A percentile compares a stretch with the other conserved stretches of the same genome.
These are phyloP conservation scores for Trapa incisa DNA, from an alignment of 345 rosid species.

Conservation along the genomic window DNA sequence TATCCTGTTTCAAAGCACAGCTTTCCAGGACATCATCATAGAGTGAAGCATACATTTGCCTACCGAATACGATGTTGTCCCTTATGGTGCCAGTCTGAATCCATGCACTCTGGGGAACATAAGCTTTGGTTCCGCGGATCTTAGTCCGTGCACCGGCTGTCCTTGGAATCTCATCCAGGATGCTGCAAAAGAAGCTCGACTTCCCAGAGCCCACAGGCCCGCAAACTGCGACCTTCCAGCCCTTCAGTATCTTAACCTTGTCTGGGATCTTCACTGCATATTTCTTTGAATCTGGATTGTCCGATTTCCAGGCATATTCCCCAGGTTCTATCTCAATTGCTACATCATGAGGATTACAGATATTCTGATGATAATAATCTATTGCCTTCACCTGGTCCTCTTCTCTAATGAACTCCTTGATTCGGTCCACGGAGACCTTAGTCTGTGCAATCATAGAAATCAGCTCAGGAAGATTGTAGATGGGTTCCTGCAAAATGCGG, in stretches of 20 bases:
- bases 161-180: constrained; percentile 71
- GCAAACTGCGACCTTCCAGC: constrained; percentile 51
- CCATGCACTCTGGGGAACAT: constrained; percentile 76
- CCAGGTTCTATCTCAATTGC: constrained; percentile 25
- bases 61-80: constrained; percentile 63
- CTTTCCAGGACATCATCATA: constrained; percentile 43
- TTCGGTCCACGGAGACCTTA: constrained; percentile 39
- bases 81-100: constrained; percentile 57
- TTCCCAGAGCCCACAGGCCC: constrained; percentile 75
- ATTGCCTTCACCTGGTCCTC: constrained; percentile 27
- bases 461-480: constrained; percentile 49
- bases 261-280: constrained; percentile 23
- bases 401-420: constrained; percentile 30
- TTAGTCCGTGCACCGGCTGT: constrained; percentile 38
- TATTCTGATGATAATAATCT: constrained; percentile 4
- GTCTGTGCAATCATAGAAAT: constrained; percentile 45
- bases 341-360: constrained; percentile 13
- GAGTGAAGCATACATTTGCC: constrained; percentile 26
- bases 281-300: constrained; percentile 12
- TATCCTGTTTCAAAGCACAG: constrained; percentile 49
- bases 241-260: constrained; percentile 28
- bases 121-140: constrained; percentile 47
- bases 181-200: constrained; percentile 47
- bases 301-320: constrained; percentile 40
- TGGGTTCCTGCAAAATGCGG: constrained; percentile 52